Base-by-base conservation (phyloP, 345 rosid genomes). In the Eucalyptus albens region DNA sequence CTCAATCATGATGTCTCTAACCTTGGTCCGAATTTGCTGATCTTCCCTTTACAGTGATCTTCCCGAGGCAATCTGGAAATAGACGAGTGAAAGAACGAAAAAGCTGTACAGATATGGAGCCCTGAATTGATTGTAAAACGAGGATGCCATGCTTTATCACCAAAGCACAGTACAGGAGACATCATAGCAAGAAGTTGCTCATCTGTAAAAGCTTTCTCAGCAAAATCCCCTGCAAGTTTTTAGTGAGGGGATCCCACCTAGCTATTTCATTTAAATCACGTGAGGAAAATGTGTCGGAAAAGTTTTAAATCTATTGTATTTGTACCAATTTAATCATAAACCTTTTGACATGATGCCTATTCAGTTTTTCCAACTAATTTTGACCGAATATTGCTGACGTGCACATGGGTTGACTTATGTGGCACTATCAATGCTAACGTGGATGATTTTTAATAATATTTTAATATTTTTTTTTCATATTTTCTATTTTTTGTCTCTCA, bases 1-100 rank as follows among this genome's bases (percentile, higher is more conserved):
- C 90, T 98, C 98, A 55, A 99, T 98, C 99, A 97, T 98, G 89
- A 97, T 98, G 93, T 98, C 98, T 86, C 99, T 99, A 72, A 97
- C 99, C 93, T 97, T 97, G 6, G 99, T 98, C 37, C 6, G 98
- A 96, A 92, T 96, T 97, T 89, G 99, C 97, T 90, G 99, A 98
- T 94, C 98, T 95, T 87, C 98, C 99, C 91, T 98, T 96, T 60
- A 97, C 95, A 65, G 96, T 98, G 92, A 97, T 97, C 94, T 98
- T 98, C 94, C 99, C 86, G 33, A 96, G 94, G 88, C 97, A 98
- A 93, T 98, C 99, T 97, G 92, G 87, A 89, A 92, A 86, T 33
- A 80, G 21, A 90, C 26, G 69, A 89, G 51, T 40, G 51, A 89
- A 88, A 4, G 13, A 88, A 42, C 50, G n/a, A 31, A 29, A 42